Evolutionary conservation across 73 alveolate species (phyloP).

Genomic region (Breviolum minutum): DNA sequence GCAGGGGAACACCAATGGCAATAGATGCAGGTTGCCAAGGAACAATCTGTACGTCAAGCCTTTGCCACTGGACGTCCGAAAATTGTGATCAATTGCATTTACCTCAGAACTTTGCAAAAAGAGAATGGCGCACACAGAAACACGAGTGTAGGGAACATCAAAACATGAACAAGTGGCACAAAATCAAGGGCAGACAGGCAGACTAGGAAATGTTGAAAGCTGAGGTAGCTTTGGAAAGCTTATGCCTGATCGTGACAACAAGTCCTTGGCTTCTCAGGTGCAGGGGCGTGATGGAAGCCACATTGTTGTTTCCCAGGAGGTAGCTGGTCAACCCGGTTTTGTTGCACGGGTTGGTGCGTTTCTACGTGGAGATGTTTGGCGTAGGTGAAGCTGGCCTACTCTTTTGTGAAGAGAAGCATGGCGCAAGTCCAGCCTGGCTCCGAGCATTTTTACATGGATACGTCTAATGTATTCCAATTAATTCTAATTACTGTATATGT

Average conservation of each 20-base stretch:
- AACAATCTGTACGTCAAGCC: background rate
- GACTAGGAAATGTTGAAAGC: background rate
- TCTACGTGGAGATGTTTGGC: background rate
- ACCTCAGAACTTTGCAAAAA: background rate
- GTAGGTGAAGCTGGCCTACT: constrained; percentile 23
- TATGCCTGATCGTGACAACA: constrained; percentile 29
- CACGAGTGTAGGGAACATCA: too few species aligned
- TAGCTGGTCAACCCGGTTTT: background rate
- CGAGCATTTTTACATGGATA: background rate
- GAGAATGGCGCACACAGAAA: too few species aligned
- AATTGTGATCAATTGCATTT: constrained; percentile 17
- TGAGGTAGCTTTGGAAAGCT: constrained; percentile 34
- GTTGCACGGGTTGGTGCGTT: background rate
- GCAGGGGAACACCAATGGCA: too few species aligned
- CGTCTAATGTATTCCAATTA: too few species aligned
- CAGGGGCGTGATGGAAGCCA: background rate
- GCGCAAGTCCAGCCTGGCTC: constrained; percentile 20
- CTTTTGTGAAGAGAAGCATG: constrained; percentile 6
- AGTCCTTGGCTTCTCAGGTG: constrained; percentile 42
- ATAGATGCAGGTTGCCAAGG: background rate
- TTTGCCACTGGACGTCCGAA: background rate
- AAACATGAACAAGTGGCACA: too few species aligned
- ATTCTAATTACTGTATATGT: too few species aligned
- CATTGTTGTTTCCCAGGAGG: background rate
- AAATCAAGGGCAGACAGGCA: background rate